phyloP scores from a whole-genome alignment of 805 yeast species.

The Starmerella apis region DNA sequence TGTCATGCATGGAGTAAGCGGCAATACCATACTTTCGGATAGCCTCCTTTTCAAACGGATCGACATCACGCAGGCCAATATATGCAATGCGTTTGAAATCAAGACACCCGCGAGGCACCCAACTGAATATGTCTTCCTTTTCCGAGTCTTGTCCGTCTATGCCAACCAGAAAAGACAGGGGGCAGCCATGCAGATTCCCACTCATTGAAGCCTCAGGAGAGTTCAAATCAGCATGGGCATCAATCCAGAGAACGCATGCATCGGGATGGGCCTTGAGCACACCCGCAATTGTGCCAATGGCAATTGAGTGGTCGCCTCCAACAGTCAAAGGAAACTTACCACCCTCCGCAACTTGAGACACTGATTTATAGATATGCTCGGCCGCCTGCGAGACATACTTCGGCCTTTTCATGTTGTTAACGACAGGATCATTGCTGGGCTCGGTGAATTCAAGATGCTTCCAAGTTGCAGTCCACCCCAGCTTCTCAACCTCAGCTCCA shows the following conservation, averaged over 20 bases:
- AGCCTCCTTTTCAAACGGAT: slow-evolving; percentile 68
- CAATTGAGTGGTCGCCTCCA: slow-evolving; percentile 97
- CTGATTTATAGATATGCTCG: slow-evolving; percentile 51
- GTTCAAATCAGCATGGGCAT: slow-evolving; percentile 96
- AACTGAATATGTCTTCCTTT: slow-evolving; percentile 59
- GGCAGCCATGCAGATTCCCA: slow-evolving; percentile 95
- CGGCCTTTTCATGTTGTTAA: slow-evolving; percentile 57
- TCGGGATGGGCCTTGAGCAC: slow-evolving; percentile 70
- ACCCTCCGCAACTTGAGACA: slow-evolving; percentile 40
- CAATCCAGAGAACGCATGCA: slow-evolving; percentile 88
- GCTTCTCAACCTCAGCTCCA: slow-evolving; percentile 44
- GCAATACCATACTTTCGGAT: slow-evolving; percentile 60
- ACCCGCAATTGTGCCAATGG: slow-evolving; percentile 84
- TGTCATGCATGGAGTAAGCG: slow-evolving; percentile 91
- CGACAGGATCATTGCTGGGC: slow-evolving; percentile 42
- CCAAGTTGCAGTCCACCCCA: slow-evolving; percentile 63
- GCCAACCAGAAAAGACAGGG: slow-evolving; percentile 83
- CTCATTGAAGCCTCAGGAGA: slow-evolving; percentile 72
- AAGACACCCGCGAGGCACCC: slow-evolving; percentile 62
- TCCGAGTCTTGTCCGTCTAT: slow-evolving; percentile 52
- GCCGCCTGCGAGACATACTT: slow-evolving; percentile 66
- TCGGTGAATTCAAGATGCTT: slow-evolving; percentile 29
- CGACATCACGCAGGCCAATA: slow-evolving; percentile 91
- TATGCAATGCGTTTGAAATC: slow-evolving; percentile 68
- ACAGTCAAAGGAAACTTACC: slow-evolving; percentile 63